Conservation (phyloP, 2,329 filamentous ascomycete species). For the Trichophaea hybrida region DNA sequence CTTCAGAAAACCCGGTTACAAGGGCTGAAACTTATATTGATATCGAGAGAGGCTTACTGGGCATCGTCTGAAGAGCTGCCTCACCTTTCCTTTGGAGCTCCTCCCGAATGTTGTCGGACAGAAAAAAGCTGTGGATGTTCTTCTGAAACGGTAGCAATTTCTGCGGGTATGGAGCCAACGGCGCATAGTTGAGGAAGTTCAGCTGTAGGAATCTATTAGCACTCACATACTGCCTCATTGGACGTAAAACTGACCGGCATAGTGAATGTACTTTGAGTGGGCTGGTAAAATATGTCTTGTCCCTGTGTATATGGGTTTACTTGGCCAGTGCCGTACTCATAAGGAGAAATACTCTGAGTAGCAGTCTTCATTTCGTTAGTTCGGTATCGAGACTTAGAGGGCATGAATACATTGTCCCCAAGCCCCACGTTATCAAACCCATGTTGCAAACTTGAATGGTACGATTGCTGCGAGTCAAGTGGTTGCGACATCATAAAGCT, state of each 20-base stretch:
- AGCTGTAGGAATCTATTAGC: constrained; percentile 38
- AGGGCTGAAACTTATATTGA: neutral
- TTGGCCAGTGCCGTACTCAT: constrained; percentile 25
- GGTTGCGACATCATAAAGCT: constrained; percentile 19
- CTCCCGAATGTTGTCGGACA: constrained; percentile 72
- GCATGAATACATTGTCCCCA: constrained; percentile 25
- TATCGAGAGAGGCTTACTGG: constrained; percentile 39
- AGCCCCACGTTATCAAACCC: constrained; percentile 24
- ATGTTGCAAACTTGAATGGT: constrained; percentile 20
- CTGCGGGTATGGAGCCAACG: constrained; percentile 66
- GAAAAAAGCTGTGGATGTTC: constrained; percentile 78
- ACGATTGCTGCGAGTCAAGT: constrained; percentile 19
- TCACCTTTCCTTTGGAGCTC: constrained; percentile 81
- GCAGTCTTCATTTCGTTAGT: constrained; percentile 24
- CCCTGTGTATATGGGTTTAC: constrained; percentile 41
- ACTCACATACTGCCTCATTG: neutral
- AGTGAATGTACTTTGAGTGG: constrained; percentile 40
- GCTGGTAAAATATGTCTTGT: constrained; percentile 43
- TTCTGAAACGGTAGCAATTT: constrained; percentile 75
- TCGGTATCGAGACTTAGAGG: constrained; percentile 22
- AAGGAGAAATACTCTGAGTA: constrained; percentile 27
- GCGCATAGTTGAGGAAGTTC: constrained; percentile 87
- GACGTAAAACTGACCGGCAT: constrained; percentile 43
- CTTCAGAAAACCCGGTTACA: constrained; percentile 28
- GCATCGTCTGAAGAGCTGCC: constrained; percentile 68